Percentiles rank a stretch among this genome's conserved stretches.
Conservation (phyloP, 805 yeast genomes). For the Blastobotrys robertii region DNA sequence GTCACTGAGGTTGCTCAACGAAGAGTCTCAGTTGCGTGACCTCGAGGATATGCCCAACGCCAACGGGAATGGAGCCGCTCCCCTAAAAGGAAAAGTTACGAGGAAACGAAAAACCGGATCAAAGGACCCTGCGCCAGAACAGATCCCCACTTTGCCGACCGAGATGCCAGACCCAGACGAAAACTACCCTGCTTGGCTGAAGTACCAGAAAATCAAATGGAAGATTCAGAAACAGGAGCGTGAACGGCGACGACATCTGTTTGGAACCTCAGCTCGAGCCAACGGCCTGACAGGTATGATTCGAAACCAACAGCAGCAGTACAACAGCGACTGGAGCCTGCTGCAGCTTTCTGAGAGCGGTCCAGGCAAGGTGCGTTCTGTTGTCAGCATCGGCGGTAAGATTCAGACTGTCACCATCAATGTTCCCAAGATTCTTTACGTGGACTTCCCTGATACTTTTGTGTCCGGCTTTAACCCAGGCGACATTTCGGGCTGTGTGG, state of each 20-base stretch:
- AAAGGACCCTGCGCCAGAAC: neutral
- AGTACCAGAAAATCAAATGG: conserved; percentile 86
- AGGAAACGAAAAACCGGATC: conserved; percentile 7
- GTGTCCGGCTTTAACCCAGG: conserved; percentile 12
- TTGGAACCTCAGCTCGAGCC: conserved; percentile 54
- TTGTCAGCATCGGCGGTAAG: conserved; percentile 56
- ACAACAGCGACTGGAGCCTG: conserved; percentile 80
- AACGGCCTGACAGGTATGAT: conserved; percentile 56
- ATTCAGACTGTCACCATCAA: conserved; percentile 65
- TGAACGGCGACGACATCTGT: conserved; percentile 60
- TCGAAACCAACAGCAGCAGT: conserved; percentile 65
- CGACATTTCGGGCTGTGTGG: conserved; percentile 40
- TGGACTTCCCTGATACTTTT: conserved; percentile 40
- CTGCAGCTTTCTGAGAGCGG: conserved; percentile 45
- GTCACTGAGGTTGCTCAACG: conserved; percentile 20
- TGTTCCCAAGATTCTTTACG: conserved; percentile 63
- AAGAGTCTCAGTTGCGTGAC: conserved; percentile 38
- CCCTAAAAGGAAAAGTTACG: neutral
- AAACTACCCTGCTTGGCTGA: conserved; percentile 41
- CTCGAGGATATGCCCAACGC: conserved; percentile 62
- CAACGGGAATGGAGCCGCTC: neutral
- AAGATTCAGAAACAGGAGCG: conserved; percentile 60
- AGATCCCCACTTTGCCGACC: conserved; percentile 16
- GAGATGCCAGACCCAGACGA: conserved; percentile 22
- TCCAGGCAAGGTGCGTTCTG: conserved; percentile 74